Percentiles rank a stretch among this genome's conserved stretches.
Conservation (phyloP, 2,329 filamentous ascomycete species). For the Aquanectria penicillioides region DNA sequence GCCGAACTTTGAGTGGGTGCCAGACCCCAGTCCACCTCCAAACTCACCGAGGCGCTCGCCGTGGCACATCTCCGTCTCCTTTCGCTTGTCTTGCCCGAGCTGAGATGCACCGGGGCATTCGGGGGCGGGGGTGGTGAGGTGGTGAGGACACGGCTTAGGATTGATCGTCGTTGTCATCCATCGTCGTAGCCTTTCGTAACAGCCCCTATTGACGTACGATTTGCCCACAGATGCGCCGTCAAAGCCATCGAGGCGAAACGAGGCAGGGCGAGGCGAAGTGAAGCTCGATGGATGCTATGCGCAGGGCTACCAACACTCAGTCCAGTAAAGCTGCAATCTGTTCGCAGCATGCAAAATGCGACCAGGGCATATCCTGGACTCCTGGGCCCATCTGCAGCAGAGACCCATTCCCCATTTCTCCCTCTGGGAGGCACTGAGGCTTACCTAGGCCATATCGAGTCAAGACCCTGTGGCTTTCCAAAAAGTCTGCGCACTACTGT, state of each 20-base stretch:
- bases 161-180: constrained; percentile 24
- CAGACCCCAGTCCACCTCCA: constrained; percentile 26
- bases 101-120: constrained; percentile 23
- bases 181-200: constrained; percentile 17
- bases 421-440: constrained; percentile 8
- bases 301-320: constrained; percentile 6
- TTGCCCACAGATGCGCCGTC: constrained; percentile 14
- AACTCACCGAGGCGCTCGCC: constrained; percentile 40
- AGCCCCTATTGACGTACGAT: constrained; percentile 35
- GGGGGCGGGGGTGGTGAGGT: constrained; percentile 20
- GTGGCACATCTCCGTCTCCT: constrained; percentile 27
- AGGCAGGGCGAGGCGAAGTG: constrained; percentile 10
- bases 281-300: constrained; percentile 1
- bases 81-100: constrained; percentile 28
- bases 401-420: constrained; percentile 20
- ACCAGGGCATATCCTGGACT: constrained; percentile 22
- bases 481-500: constrained; percentile 36
- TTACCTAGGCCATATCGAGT: constrained; percentile 33
- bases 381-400: constrained; percentile 17
- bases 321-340: constrained; percentile 26
- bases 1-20: constrained; percentile 26
- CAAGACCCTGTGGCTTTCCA: constrained; percentile 30
- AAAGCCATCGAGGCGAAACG: constrained; percentile 21
- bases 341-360: constrained; percentile 34
- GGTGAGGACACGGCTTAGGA: constrained; percentile 10